These are phyloP conservation scores for Talaromyces ruber DNA, from an alignment of 495 filamentous ascomycete species.

Conservation along the genomic window DNA sequence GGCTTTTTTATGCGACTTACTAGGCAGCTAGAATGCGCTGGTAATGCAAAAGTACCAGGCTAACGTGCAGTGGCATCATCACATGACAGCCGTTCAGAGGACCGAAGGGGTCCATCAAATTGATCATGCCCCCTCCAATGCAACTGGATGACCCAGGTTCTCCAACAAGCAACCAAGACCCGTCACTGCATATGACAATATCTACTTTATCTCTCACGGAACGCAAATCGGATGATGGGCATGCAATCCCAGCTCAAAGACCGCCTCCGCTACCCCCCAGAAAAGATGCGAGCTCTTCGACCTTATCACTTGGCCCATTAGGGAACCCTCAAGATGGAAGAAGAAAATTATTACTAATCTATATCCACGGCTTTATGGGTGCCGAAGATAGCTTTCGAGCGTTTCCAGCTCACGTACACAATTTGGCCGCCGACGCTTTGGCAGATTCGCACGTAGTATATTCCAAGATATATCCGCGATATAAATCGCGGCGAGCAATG, in stretches of 20 bases:
- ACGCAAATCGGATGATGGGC: too few species aligned
- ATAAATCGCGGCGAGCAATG: conserved; percentile 72
- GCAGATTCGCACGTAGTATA: conserved; percentile 70
- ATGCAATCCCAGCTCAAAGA: neutral
- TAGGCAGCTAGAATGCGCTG: neutral
- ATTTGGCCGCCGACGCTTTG: conserved; percentile 58
- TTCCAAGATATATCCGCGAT: conserved; percentile 86
- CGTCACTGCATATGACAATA: neutral
- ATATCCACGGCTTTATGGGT: conserved; percentile 92
- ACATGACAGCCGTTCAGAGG: neutral
- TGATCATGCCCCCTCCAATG: neutral
- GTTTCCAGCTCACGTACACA: conserved; percentile 83
- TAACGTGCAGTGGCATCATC: neutral
- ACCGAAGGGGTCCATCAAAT: neutral
- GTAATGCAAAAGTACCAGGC: neutral
- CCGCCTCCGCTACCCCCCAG: neutral
- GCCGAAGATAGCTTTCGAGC: conserved; percentile 79
- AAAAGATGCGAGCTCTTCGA: neutral
- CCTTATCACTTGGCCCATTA: neutral
- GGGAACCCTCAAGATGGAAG: neutral
- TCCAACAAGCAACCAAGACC: neutral
- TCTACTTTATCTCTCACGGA: neutral
- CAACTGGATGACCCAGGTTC: neutral
- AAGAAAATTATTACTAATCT: conserved; percentile 67
- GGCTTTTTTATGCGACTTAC: neutral